These are phyloP conservation scores for Pseudogymnoascus sp. DNA, from an alignment of 2,329 filamentous ascomycete genomes.

Conservation along the genomic window DNA sequence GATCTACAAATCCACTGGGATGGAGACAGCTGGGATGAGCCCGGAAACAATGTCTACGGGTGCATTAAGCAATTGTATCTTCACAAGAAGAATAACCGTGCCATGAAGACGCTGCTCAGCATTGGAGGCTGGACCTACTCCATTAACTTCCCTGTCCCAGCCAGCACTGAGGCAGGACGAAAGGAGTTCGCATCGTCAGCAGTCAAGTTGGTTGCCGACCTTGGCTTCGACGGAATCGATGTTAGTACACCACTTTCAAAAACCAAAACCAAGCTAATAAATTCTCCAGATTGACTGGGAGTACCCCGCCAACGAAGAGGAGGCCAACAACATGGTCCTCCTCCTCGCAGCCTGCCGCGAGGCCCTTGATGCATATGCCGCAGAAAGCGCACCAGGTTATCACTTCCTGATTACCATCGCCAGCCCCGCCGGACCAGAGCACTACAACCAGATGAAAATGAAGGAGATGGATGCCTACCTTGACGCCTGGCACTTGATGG, in stretches of 20 bases:
- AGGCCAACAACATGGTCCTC: constrained; percentile 28
- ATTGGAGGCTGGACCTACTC: constrained; percentile 84
- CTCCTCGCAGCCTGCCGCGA: constrained; percentile 26
- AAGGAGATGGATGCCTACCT: constrained; percentile 39
- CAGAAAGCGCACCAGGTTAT: constrained; percentile 37
- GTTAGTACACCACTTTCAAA: neutral
- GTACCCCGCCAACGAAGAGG: constrained; percentile 20
- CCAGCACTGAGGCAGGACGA: constrained; percentile 55
- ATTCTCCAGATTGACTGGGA: constrained; percentile 20
- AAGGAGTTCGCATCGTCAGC: constrained; percentile 61
- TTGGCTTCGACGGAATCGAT: constrained; percentile 53
- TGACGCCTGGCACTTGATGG: constrained; percentile 59
- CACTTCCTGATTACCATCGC: constrained; percentile 50
- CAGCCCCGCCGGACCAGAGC: constrained; percentile 39
- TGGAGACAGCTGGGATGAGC: constrained; percentile 59
- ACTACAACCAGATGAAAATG: constrained; percentile 44
- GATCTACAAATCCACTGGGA: constrained; percentile 68
- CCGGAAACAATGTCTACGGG: constrained; percentile 66
- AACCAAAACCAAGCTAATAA: neutral
- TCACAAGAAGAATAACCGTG: constrained; percentile 69
- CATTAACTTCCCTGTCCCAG: constrained; percentile 62
- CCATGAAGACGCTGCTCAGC: constrained; percentile 67
- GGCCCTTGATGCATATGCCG: constrained; percentile 43
- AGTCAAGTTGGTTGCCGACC: constrained; percentile 63
- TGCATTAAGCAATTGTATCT: constrained; percentile 70